A percentile compares a stretch with the other conserved stretches of the same genome.
phyloP scores from a whole-genome alignment of 2,329 filamentous ascomycete species.

The Pestalotiopsis sp. region DNA sequence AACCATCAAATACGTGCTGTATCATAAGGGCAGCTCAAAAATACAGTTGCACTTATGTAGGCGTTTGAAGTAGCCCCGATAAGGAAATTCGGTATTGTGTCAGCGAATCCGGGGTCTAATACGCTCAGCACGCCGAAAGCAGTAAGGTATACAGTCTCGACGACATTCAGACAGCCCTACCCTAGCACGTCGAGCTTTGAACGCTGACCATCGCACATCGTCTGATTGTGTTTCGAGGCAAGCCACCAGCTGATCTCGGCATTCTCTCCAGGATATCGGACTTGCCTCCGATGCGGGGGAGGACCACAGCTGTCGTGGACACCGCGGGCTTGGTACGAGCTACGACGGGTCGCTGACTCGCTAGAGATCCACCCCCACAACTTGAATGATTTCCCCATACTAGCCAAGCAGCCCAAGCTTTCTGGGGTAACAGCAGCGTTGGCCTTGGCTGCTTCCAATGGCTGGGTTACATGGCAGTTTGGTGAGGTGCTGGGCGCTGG shows the following conservation, averaged over 20 bases:
- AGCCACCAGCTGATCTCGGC: neutral
- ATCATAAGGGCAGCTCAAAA: neutral
- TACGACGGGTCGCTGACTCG: neutral
- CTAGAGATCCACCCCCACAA: slow-evolving; percentile 2
- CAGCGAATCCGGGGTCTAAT: neutral
- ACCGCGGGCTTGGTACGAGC: neutral
- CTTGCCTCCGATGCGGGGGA: slow-evolving; percentile 7
- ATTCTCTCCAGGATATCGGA: slow-evolving; percentile 1
- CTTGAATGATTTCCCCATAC: neutral
- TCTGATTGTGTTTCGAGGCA: neutral
- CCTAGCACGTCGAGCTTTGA: neutral
- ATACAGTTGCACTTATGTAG: neutral
- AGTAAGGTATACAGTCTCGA: neutral
- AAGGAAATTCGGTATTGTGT: neutral
- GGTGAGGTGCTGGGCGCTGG: too few relatives aligned
- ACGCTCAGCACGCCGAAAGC: neutral
- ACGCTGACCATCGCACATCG: neutral
- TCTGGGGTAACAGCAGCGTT: neutral
- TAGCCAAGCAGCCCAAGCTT: slow-evolving; percentile 12
- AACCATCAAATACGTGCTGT: too few relatives aligned
- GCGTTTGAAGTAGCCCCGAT: neutral
- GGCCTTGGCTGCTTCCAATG: neutral
- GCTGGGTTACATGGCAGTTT: neutral
- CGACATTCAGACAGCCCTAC: neutral
- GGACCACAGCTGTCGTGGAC: neutral